phyloP scores from a whole-genome alignment of 2,329 filamentous ascomycete species.

The Penicillium sp. region DNA sequence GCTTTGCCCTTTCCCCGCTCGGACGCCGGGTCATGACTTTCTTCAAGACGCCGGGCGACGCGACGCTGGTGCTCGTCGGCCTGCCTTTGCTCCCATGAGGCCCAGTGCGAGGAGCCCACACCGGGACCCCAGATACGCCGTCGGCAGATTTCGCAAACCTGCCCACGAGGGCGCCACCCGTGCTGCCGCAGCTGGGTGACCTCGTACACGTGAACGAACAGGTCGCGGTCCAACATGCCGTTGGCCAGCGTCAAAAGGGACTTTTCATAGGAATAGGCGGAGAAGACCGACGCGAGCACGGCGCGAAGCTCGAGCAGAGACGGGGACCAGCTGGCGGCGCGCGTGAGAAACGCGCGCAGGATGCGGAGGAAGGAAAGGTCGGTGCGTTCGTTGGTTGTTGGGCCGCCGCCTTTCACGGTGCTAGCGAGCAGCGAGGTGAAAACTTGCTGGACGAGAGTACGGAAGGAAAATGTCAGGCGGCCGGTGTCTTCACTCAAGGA shows the following conservation, averaged over 20 bases:
- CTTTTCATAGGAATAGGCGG: constrained; percentile 93
- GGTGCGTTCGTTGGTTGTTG: constrained; percentile 37
- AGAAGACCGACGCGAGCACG: constrained; percentile 86
- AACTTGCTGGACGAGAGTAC: constrained; percentile 80
- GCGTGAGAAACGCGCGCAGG: constrained; percentile 81
- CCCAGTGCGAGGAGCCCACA: constrained; percentile 73
- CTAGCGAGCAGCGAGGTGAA: constrained; percentile 84
- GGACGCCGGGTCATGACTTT: constrained; percentile 29
- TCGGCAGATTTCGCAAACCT: constrained; percentile 84
- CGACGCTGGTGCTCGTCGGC: constrained; percentile 35
- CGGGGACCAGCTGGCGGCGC: constrained; percentile 78
- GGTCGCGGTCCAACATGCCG: constrained; percentile 80
- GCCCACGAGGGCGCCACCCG: constrained; percentile 86
- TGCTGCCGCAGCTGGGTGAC: constrained; percentile 74
- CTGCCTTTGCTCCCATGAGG: constrained; percentile 72
- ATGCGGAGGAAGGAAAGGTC: constrained; percentile 85
- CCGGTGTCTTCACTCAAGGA: constrained; percentile 27
- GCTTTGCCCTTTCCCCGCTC: constrained; percentile 45
- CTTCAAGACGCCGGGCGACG: constrained; percentile 32
- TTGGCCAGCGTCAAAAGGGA: constrained; percentile 84
- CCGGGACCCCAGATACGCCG: constrained; percentile 86
- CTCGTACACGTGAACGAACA: constrained; percentile 80
- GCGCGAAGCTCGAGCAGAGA: constrained; percentile 83
- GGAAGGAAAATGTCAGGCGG: constrained; percentile 66
- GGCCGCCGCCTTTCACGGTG: constrained; percentile 58